Base-by-base conservation (phyloP, 495 filamentous ascomycete genomes). In the Elasticomyces elasticus region DNA sequence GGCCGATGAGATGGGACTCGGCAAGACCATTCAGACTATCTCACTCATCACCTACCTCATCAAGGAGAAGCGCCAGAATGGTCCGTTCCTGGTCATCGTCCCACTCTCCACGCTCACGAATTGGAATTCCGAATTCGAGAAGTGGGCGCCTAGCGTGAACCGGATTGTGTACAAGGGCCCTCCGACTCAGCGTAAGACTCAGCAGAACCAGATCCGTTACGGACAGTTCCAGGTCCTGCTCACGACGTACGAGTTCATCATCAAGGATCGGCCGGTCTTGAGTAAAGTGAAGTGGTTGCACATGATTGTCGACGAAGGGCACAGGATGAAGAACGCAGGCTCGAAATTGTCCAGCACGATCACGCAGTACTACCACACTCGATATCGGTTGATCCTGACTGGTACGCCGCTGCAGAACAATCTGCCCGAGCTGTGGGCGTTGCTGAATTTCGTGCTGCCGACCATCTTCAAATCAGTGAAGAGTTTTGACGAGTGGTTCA, bases 401-500 rank as follows among this genome's bases (percentile, higher is more conserved):
- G 92, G 92, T 74, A 98, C 92, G 15, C 92, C 92, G 25, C 75
- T 98, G 24, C 92, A 98, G 68, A 98, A 98, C 72, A 98, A 98
- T 62, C 75, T 98, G 17, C 84, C 89, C 11, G 92, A 98, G 62
- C 74, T 98, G 60, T 98, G 92, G 92, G 84, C 94, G 35, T 80
- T 97, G 68, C 84, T 98, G 60, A 98, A 98, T 69, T 98, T 98
- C 68, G 94, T 96, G 22, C 77, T 98, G 22, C 92, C 92, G 9
- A 97, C 87, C 56, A 98, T 98, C 60, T 98, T 98, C 82, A 98
- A 98, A 66, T 97, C 94, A 0, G 91, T 94, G 43, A 97, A 95
- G 70, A 95, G 89, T 9, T 98, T 98, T 62, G 92, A 98, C 68
- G 92, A 98, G 68, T 98, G 92, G 92, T 98, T 98, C 77, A 97